Evolutionary conservation across 805 yeast species (phyloP).

Genomic region (Debaryomyces castellii): DNA sequence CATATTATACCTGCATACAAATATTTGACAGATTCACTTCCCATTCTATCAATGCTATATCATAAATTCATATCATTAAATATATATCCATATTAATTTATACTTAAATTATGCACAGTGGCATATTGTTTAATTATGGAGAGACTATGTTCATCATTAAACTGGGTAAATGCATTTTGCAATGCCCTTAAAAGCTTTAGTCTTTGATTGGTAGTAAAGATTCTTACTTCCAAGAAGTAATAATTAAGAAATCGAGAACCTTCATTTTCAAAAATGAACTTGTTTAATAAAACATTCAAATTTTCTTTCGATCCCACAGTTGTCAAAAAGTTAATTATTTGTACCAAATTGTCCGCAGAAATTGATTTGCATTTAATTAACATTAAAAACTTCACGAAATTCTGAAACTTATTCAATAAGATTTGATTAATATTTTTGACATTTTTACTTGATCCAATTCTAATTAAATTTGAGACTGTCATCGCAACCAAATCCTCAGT

Average conservation of each 20-base stretch:
- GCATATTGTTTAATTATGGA: background rate
- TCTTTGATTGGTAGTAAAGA: conserved; percentile 18
- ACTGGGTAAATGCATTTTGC: conserved; percentile 19
- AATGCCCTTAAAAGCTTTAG: conserved; percentile 19
- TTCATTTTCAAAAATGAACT: conserved; percentile 17
- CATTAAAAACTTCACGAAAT: conserved; percentile 23
- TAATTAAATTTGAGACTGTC: conserved; percentile 11
- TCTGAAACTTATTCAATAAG: conserved; percentile 18
- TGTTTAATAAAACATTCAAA: conserved; percentile 26
- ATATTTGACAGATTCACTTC: no score
- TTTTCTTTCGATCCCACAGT: conserved; percentile 17
- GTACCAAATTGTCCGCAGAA: conserved; percentile 20
- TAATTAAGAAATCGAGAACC: conserved; percentile 24
- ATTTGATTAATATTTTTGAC: background rate
- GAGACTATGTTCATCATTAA: conserved; percentile 4
- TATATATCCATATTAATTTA: background rate
- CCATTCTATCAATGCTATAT: no score
- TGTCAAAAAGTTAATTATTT: conserved; percentile 26
- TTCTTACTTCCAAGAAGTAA: conserved; percentile 27
- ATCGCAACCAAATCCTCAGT: conserved; percentile 1
- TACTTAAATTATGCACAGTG: background rate
- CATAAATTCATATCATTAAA: background rate
- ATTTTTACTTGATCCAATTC: conserved; percentile 8
- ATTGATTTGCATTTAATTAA: conserved; percentile 16
- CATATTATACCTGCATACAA: no score